Base-by-base conservation (phyloP, 768 basidiomycete species). In the Coprinopsis sp. region DNA sequence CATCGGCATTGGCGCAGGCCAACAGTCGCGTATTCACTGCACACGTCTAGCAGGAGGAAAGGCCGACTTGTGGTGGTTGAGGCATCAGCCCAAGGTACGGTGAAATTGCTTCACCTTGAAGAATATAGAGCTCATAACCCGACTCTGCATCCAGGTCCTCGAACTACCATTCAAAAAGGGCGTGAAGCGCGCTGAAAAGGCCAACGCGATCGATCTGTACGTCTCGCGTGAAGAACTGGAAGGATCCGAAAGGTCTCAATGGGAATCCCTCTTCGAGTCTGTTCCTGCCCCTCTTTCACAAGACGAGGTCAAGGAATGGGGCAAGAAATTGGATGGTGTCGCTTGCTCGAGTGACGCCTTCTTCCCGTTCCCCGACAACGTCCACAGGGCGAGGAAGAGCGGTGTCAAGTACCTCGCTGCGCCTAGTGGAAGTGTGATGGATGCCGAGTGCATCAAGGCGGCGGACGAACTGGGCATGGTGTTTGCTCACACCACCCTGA, bases 321-420 rank as follows among this genome's bases (percentile, higher is more conserved):
- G 79, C 41, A 65, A 56, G 37, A 70, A 84, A 68, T 70, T 98
- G 47, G 83, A 85, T 50, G 88, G 81, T 18, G 95, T 98, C 41
- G 82, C 88, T 5, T 95, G 96, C 67, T 89, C 90, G 25, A 93
- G 91, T 51, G 96, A 99, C 55, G 96, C 95, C 41, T 99, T 99
- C 79, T 98, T 98, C 92, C 96, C 96, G 14, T 98, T 98, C 81
- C 79, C 95, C 11, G 96, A 99, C 61, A 99, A 98, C 57, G 95
- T 99, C 27, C 89, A 97, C 62, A 77, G 96, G 36, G 90, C 91
- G 41, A 76, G 79, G 65, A 85, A 88, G 74, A 94, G 91, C 51
- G 96, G 96, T 0, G 94, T 92, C 39, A 81, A 70, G 61, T 97
- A 96, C 66, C 74, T 99, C 37, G 92, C 91, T 21, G 92, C 94